These are phyloP conservation scores for Cucumis melo DNA, from an alignment of 306 rosid genomes.

Conservation along the genomic window DNA sequence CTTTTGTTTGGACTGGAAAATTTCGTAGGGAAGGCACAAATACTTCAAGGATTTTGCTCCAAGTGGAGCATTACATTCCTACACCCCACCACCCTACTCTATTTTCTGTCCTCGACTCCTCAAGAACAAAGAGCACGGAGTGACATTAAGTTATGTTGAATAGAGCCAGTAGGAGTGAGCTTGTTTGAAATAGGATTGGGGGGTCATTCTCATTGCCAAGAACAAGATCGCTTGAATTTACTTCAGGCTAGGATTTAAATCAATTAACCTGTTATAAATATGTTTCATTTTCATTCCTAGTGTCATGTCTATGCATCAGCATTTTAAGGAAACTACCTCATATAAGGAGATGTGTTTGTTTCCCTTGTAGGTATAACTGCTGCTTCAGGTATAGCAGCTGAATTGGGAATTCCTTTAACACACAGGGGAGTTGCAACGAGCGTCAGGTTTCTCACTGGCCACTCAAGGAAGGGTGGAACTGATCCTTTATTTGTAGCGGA, in stretches of 20 bases:
- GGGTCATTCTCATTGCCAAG: too few relatives aligned
- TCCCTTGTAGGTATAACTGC: slow-evolving; percentile 71
- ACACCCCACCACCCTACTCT: not conserved
- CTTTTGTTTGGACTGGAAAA: not conserved
- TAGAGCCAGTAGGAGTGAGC: not conserved
- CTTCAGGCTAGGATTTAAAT: not conserved
- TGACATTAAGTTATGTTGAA: not conserved
- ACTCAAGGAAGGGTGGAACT: slow-evolving; percentile 81
- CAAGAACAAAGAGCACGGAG: not conserved
- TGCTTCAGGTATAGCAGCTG: slow-evolving; percentile 92
- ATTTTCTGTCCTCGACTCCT: not conserved
- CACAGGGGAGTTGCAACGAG: slow-evolving; percentile 78
- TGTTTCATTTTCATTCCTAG: not conserved
- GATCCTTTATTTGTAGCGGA: slow-evolving; percentile 86
- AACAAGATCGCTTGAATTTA: not conserved
- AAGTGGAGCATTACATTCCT: not conserved
- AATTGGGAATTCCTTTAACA: slow-evolving; percentile 80
- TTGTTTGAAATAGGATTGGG: not conserved
- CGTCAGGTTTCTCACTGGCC: slow-evolving; percentile 85
- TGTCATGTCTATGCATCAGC: not conserved
- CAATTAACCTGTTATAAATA: not conserved
- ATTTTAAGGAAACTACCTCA: not conserved
- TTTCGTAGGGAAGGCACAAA: not conserved
- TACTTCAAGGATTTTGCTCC: not conserved
- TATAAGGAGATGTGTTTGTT: not conserved